A percentile compares a stretch with the other conserved stretches of the same genome.
Conservation (phyloP, 1,284 basidiomycete genomes). For the Rhodotorula sp. region DNA sequence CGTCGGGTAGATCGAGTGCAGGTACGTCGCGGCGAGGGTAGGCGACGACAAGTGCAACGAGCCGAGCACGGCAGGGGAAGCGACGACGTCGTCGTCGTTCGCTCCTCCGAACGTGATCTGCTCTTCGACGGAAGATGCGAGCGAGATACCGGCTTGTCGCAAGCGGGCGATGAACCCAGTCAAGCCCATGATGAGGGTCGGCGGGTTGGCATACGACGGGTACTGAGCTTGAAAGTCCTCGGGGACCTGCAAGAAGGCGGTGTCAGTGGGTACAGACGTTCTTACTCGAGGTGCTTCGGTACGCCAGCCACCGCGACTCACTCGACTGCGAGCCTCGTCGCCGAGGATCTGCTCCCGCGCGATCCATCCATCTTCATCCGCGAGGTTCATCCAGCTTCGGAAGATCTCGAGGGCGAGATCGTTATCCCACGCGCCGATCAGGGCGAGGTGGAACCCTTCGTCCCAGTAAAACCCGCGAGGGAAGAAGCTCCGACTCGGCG, state of each 20-base stretch:
- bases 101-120: not conserved
- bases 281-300: too few relatives aligned
- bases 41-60: slow-evolving; percentile 58
- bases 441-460: slow-evolving; percentile 88
- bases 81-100: not conserved
- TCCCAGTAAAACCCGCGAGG: slow-evolving; percentile 98
- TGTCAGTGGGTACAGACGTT: not conserved
- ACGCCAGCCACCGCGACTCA: slow-evolving; percentile 41
- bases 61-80: slow-evolving; percentile 14
- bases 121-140: not conserved
- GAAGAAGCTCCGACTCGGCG: slow-evolving; percentile 91
- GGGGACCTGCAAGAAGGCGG: slow-evolving; percentile 61
- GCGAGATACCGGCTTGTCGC: slow-evolving; percentile 47
- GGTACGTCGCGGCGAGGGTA: slow-evolving; percentile 63
- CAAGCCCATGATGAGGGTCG: slow-evolving; percentile 85
- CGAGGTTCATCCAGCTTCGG: slow-evolving; percentile 80
- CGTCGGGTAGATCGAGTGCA: slow-evolving; percentile 75
- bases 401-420: slow-evolving; percentile 86
- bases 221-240: slow-evolving; percentile 86
- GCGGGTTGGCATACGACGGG: slow-evolving; percentile 88
- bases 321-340: slow-evolving; percentile 88
- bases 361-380: slow-evolving; percentile 92
- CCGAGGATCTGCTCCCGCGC: slow-evolving; percentile 92
- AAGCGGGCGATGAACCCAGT: slow-evolving; percentile 80
- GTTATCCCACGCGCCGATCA: slow-evolving; percentile 88